Evolutionary conservation across 257 asterid genomes (phyloP), one percentile per base, ranked within the genome.

Genomic region (Solanum ossicruentum): DNA sequence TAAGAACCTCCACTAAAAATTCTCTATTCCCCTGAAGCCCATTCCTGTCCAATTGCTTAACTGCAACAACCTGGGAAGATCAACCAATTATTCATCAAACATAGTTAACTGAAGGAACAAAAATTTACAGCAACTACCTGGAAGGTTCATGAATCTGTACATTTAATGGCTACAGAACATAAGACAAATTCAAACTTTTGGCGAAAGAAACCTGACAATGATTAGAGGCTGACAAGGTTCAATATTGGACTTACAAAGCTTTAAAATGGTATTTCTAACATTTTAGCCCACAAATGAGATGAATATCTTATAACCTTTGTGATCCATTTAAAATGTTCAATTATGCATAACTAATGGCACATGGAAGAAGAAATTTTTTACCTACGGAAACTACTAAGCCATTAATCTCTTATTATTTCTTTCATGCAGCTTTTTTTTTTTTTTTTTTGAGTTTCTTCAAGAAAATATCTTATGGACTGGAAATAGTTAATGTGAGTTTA

Each of bases 1-100:
- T 97, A 47, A 97, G 93, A 86, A 97, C 99, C 90, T 97, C 99
- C 12, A 97, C 99, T 72, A 97, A 90, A 90, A 97, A 97, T 86
- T 97, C 99, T 88, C 99, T 86, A 85, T 95, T 97, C 83, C 99
- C 99, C 93, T 97, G 99, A 85, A 97, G 98, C 85, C 99, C 99
- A 87, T 97, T 92, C 87, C 99, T 92, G 87, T 97, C 99, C 89
- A 97, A 92, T 83, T 97, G 99, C 89, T 97, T 97, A 52, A 97
- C 98, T 63, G 99, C 99, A 84, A 93, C 98, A 45, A 88, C 94
- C 99, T 95, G 91, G 87, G 88, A 18, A 85, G 88, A 71, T 36
- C 84, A 89, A 39, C 73, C 26, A 69, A 78, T 60, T 57, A 60
- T 20, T 51, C 71, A 58, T 61, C 43, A 82, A 69, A 82, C 70